Percentiles rank a stretch among this genome's conserved stretches.
These are phyloP conservation scores for Metschnikowia similis DNA, from an alignment of 805 yeast genomes.

Conservation along the genomic window DNA sequence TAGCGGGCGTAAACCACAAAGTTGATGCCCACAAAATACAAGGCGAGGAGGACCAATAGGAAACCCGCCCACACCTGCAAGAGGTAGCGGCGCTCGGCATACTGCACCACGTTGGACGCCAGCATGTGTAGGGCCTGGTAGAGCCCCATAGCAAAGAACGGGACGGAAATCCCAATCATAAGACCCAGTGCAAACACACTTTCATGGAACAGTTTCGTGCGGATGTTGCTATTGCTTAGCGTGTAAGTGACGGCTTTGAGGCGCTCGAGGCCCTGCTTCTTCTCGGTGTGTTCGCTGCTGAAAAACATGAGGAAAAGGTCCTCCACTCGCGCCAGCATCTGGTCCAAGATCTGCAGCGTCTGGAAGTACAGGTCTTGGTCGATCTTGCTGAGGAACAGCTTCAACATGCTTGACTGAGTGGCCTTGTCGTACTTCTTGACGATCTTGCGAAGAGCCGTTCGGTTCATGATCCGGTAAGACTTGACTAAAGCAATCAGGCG, in stretches of 20 bases:
- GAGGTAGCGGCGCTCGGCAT: slow-evolving; percentile 56
- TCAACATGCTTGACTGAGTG: slow-evolving; percentile 40
- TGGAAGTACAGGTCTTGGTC: slow-evolving; percentile 51
- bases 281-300: slow-evolving; percentile 47
- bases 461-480: slow-evolving; percentile 69
- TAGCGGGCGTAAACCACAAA: slow-evolving; percentile 67
- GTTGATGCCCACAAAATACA: slow-evolving; percentile 61
- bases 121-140: slow-evolving; percentile 43
- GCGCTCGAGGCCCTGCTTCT: slow-evolving; percentile 68
- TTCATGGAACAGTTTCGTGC: slow-evolving; percentile 31
- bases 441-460: slow-evolving; percentile 86
- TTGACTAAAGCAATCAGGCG: slow-evolving; percentile 65
- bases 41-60: slow-evolving; percentile 57
- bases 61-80: slow-evolving; percentile 95
- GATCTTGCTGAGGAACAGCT: slow-evolving; percentile 53
- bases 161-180: slow-evolving; percentile 64
- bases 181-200: slow-evolving; percentile 62
- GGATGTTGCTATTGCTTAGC: slow-evolving; percentile 26
- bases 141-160: slow-evolving; percentile 60
- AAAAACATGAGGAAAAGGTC: slow-evolving; percentile 61
- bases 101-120: slow-evolving; percentile 21
- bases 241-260: slow-evolving; percentile 45
- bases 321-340: slow-evolving; percentile 58
- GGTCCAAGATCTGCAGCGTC: slow-evolving; percentile 63
- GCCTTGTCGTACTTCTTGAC: slow-evolving; percentile 88